Conservation (phyloP, 106 monocot genomes). For the Alisma plantagoaquatica region DNA sequence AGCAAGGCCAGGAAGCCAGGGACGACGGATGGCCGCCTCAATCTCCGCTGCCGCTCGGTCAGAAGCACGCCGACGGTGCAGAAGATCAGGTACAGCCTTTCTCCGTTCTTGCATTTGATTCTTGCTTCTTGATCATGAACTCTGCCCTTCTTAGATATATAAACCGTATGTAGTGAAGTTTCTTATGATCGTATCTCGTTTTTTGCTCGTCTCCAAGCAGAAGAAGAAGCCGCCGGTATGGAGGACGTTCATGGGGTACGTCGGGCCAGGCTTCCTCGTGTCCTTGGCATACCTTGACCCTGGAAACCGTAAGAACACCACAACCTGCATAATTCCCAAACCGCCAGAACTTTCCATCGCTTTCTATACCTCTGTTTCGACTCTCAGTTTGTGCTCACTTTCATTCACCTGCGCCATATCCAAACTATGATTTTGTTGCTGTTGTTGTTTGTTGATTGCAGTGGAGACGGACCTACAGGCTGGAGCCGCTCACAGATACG, state of each 20-base stretch:
- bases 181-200: not conserved
- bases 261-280: constrained; percentile 81
- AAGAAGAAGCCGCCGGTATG: constrained; percentile 19
- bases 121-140: not conserved
- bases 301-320: constrained; percentile 33
- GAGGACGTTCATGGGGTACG: constrained; percentile 54
- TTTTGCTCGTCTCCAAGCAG: not conserved
- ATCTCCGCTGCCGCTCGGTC: no score
- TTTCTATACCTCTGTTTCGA: not conserved
- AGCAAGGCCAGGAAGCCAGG: not conserved
- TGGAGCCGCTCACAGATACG: constrained; percentile 16
- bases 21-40: no score
- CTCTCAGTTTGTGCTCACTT: not conserved
- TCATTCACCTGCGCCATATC: not conserved
- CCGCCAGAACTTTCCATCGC: constrained; percentile 4
- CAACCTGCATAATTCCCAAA: no score
- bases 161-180: not conserved
- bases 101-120: not conserved
- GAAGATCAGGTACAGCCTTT: not conserved
- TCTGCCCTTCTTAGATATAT: no score
- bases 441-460: no score
- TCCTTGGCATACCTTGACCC: constrained; percentile 82
- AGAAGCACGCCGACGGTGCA: not conserved
- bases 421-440: no score
- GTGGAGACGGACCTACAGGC: constrained; percentile 21